These are phyloP conservation scores for Penicillium paradoxum DNA, from an alignment of 495 filamentous ascomycete genomes.

Conservation along the genomic window DNA sequence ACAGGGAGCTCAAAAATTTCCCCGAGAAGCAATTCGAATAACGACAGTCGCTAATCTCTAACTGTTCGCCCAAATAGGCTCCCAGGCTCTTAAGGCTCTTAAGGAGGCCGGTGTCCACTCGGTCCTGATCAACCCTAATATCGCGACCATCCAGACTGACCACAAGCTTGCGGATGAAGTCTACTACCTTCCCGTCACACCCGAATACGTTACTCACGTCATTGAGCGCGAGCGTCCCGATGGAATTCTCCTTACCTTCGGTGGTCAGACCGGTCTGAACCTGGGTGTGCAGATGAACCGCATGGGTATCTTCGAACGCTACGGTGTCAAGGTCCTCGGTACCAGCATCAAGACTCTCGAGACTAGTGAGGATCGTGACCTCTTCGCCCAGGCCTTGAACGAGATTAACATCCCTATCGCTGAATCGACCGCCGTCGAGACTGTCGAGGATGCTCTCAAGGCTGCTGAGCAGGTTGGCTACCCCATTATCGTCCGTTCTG, in stretches of 20 bases:
- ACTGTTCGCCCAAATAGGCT: constrained; percentile 51
- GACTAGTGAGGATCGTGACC: constrained; percentile 90
- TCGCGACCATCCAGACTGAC: constrained; percentile 96
- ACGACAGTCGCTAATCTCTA: constrained; percentile 5
- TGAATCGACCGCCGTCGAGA: constrained; percentile 85
- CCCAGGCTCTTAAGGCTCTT: constrained; percentile 92
- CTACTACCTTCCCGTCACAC: constrained; percentile 95
- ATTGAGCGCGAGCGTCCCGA: constrained; percentile 89
- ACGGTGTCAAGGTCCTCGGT: constrained; percentile 89
- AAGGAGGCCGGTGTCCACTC: constrained; percentile 95
- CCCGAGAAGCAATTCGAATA: background rate
- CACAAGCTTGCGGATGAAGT: constrained; percentile 97
- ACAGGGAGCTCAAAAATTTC: background rate
- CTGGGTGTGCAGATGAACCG: constrained; percentile 95
- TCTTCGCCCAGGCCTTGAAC: constrained; percentile 84
- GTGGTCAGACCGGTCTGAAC: constrained; percentile 94
- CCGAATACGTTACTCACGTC: constrained; percentile 95
- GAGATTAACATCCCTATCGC: constrained; percentile 98
- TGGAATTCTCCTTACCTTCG: constrained; percentile 93
- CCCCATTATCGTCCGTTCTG: constrained; percentile 94
- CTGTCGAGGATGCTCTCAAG: constrained; percentile 82
- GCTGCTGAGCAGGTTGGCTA: constrained; percentile 87
- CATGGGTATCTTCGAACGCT: constrained; percentile 91
- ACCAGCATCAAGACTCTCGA: constrained; percentile 92
- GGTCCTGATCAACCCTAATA: constrained; percentile 96